Conservation (phyloP, 1,284 basidiomycete genomes). For the Cystobasidium sp. region DNA sequence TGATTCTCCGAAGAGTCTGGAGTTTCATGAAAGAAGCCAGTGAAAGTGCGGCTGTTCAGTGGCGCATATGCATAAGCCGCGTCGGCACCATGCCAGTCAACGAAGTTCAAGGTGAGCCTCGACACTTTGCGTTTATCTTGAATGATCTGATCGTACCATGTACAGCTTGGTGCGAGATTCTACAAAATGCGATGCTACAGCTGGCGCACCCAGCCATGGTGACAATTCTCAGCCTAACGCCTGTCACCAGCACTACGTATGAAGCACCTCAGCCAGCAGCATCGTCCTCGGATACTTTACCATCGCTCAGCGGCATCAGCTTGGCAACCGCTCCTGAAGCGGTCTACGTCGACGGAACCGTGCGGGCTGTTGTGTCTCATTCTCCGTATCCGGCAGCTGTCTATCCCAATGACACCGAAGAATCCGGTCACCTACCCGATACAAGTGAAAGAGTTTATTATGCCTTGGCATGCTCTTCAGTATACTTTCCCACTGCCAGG, state of each 20-base stretch:
- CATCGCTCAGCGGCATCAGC: neutral
- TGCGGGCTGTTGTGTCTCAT: constrained; percentile 1
- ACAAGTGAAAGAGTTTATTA: constrained; percentile 5
- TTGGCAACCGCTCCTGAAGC: neutral
- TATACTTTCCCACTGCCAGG: neutral
- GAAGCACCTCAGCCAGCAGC: neutral
- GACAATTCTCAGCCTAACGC: constrained; percentile 45
- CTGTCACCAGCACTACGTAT: constrained; percentile 9
- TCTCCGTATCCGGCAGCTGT: constrained; percentile 21
- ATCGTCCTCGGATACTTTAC: neutral
- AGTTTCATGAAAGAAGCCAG: constrained; percentile 67
- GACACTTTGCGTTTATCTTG: neutral
- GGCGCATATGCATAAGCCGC: constrained; percentile 73
- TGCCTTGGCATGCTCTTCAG: constrained; percentile 39
- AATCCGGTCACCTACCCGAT: neutral
- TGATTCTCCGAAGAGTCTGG: constrained; percentile 60
- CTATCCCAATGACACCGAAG: neutral
- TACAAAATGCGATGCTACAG: constrained; percentile 52
- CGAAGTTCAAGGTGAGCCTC: constrained; percentile 69
- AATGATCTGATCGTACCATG: constrained; percentile 13
- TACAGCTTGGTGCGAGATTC: constrained; percentile 68
- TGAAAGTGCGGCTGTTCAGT: constrained; percentile 70
- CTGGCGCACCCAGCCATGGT: constrained; percentile 46
- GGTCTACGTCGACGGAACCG: neutral
- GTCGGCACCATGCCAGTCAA: constrained; percentile 64